These are phyloP conservation scores for Crithidia thermophila DNA, from an alignment of 208 protist species.

Conservation along the genomic window DNA sequence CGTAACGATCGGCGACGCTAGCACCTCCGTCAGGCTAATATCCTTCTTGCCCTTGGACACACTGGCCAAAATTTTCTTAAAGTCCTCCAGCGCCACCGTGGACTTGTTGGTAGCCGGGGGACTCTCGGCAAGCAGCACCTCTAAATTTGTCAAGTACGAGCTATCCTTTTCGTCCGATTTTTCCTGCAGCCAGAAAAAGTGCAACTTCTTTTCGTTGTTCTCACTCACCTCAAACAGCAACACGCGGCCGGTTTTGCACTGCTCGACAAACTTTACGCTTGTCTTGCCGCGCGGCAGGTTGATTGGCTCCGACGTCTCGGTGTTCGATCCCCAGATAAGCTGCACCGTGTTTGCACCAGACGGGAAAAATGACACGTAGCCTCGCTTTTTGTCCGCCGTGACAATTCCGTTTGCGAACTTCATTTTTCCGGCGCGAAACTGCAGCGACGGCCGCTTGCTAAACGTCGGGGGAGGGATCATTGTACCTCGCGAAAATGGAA, in stretches of 20 bases:
- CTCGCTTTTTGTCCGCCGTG: conserved; percentile 47
- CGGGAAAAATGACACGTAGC: conserved; percentile 61
- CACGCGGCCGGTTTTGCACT: conserved; percentile 79
- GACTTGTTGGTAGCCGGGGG: background rate
- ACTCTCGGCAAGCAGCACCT: conserved; percentile 40
- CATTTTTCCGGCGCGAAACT: conserved; percentile 78
- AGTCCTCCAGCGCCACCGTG: conserved; percentile 49
- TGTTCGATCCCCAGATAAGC: conserved; percentile 50
- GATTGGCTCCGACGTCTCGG: conserved; percentile 19
- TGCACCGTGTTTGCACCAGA: conserved; percentile 33
- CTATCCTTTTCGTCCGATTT: conserved; percentile 73
- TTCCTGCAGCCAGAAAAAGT: conserved; percentile 90
- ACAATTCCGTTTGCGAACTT: conserved; percentile 67
- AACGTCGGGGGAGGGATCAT: conserved; percentile 40
- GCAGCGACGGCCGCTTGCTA: conserved; percentile 33
- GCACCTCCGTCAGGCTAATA: conserved; percentile 38
- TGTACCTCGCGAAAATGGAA: conserved; percentile 1
- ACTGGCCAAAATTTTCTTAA: conserved; percentile 58
- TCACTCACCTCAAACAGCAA: conserved; percentile 61
- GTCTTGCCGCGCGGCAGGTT: conserved; percentile 32
- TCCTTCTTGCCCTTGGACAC: conserved; percentile 42
- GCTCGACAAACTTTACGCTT: conserved; percentile 48
- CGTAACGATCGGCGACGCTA: conserved; percentile 53
- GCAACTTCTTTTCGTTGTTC: conserved; percentile 20
- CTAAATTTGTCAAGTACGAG: conserved; percentile 46